These are phyloP conservation scores for Diplotaxis tenuifolia DNA, from an alignment of 345 rosid species.

Conservation along the genomic window DNA sequence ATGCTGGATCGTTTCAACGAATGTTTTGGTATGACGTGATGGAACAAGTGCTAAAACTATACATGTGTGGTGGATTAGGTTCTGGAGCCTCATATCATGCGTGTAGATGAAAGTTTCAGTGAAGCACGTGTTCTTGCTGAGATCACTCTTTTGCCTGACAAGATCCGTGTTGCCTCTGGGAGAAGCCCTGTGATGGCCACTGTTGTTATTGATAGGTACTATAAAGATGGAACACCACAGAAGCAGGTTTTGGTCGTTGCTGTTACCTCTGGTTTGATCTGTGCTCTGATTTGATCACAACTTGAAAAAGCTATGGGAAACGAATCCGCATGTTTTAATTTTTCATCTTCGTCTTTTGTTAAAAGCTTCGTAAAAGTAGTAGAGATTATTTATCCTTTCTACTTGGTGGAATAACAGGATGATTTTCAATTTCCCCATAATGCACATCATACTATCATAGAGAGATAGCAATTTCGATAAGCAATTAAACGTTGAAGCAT, in stretches of 20 bases:
- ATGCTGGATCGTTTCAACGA: no score
- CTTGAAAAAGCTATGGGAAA: slow-evolving; percentile 91
- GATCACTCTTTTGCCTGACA: slow-evolving; percentile 70
- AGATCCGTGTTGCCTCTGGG: slow-evolving; percentile 75
- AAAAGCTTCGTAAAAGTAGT: no score
- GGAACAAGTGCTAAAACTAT: no score
- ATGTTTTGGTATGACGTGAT: no score
- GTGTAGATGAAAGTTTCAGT: no score
- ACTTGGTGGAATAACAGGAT: slow-evolving; percentile 59
- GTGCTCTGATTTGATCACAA: slow-evolving; percentile 98
- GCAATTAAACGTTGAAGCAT: slow-evolving; percentile 84
- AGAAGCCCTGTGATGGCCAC: slow-evolving; percentile 93
- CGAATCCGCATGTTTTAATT: slow-evolving; percentile 90
- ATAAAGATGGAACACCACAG: slow-evolving; percentile 66
- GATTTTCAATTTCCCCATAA: slow-evolving; percentile 94
- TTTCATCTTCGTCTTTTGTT: not conserved
- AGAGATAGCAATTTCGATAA: slow-evolving; percentile 39
- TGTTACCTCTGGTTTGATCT: slow-evolving; percentile 92
- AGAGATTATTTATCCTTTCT: no score
- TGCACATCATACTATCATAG: slow-evolving; percentile 85
- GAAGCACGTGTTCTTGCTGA: slow-evolving; percentile 62
- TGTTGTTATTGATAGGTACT: slow-evolving; percentile 67
- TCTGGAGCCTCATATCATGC: no score
- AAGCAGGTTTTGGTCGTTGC: slow-evolving; percentile 95
- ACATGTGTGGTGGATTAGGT: no score